A percentile compares a stretch with the other conserved stretches of the same genome.
phyloP scores from a whole-genome alignment of 257 asterid genomes.

The Salvia miltiorrhiza region DNA sequence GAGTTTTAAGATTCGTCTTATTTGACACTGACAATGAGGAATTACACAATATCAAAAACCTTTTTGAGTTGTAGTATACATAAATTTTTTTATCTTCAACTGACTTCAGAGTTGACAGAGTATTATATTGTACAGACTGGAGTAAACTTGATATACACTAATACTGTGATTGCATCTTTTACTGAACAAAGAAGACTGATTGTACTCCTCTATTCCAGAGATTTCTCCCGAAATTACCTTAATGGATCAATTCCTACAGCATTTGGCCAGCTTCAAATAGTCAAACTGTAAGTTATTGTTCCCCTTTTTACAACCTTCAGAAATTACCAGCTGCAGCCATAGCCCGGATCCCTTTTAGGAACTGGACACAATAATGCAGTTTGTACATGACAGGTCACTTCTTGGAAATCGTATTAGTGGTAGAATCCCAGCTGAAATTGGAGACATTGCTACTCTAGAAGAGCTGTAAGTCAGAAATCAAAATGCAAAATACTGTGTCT shows the following conservation, averaged over 20 bases:
- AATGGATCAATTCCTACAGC: constrained; percentile 68
- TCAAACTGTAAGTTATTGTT: constrained; percentile 46
- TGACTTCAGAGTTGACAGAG: background rate
- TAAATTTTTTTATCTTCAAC: background rate
- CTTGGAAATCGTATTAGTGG: constrained; percentile 80
- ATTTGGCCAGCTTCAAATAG: constrained; percentile 48
- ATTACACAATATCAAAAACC: background rate
- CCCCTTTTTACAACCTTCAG: background rate
- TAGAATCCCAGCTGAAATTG: constrained; percentile 66
- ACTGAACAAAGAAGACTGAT: constrained; percentile 10
- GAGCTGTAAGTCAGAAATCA: constrained; percentile 54
- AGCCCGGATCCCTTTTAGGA: background rate
- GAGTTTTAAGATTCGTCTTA: background rate
- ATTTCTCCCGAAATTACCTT: constrained; percentile 66
- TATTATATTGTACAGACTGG: background rate
- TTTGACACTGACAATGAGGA: background rate
- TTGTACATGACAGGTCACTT: constrained; percentile 47
- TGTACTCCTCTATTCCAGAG: constrained; percentile 45
- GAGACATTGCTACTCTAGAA: constrained; percentile 59
- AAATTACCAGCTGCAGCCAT: background rate
- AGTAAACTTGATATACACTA: background rate
- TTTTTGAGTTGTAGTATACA: background rate
- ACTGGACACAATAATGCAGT: background rate
- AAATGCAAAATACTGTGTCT: background rate
- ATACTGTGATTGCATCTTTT: background rate